Percentiles rank a stretch among this genome's conserved stretches.
phyloP scores from a whole-genome alignment of 2,329 filamentous ascomycete genomes.

The Fusarium graminum region DNA sequence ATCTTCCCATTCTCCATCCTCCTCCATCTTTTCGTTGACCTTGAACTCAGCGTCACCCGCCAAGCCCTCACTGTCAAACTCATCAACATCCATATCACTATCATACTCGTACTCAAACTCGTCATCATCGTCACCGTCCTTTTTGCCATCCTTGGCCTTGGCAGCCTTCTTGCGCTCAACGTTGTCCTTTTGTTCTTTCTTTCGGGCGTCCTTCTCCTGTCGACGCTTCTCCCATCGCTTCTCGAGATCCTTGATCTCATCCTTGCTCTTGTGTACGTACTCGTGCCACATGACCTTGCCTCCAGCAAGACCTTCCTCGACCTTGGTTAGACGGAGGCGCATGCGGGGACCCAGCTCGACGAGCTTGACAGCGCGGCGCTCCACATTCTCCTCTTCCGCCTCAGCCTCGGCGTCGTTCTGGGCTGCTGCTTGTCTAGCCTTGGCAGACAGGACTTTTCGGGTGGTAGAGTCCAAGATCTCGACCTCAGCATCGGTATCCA shows the following conservation, averaged over 20 bases:
- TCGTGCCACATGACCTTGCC: conserved; percentile 99
- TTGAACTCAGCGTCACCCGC: conserved; percentile 64
- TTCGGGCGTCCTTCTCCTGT: conserved; percentile 84
- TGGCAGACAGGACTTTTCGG: conserved; percentile 71
- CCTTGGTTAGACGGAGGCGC: conserved; percentile 90
- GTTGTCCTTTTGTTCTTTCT: conserved; percentile 87
- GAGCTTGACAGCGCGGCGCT: conserved; percentile 90
- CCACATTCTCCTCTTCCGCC: conserved; percentile 70
- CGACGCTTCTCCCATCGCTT: conserved; percentile 82
- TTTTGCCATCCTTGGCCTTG: conserved; percentile 58
- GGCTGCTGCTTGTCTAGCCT: conserved; percentile 59
- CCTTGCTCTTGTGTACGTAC: conserved; percentile 85
- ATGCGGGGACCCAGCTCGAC: conserved; percentile 93
- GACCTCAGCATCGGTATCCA: conserved; percentile 95
- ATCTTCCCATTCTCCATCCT: conserved; percentile 66
- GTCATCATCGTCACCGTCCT: conserved; percentile 56
- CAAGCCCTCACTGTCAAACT: conserved; percentile 65
- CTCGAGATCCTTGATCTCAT: conserved; percentile 83
- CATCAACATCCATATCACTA: conserved; percentile 61
- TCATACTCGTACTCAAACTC: conserved; percentile 63
- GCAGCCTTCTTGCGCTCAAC: conserved; percentile 82
- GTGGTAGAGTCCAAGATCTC: conserved; percentile 79
- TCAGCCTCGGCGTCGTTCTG: conserved; percentile 59
- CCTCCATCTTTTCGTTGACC: conserved; percentile 63
- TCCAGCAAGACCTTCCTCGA: conserved; percentile 91